phyloP scores from a whole-genome alignment of 2,329 filamentous ascomycete species.

The Tolypocladium sp. region DNA sequence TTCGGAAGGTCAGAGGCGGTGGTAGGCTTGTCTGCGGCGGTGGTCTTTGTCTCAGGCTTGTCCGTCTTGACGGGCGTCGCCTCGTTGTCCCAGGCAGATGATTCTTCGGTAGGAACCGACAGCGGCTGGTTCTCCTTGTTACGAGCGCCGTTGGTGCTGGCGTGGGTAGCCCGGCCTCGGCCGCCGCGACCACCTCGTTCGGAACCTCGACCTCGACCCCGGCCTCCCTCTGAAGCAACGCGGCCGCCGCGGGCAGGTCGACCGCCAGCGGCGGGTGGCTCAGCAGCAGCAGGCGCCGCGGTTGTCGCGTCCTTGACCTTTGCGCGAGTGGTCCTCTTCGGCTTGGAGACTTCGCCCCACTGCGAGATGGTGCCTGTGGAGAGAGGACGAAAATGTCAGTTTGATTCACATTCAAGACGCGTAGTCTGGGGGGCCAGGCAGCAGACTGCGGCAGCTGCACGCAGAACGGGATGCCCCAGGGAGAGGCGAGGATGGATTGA shows the following conservation, averaged over 20 bases:
- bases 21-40: slow-evolving; percentile 20
- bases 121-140: slow-evolving; percentile 44
- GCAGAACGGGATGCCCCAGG: not conserved
- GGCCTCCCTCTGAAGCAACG: slow-evolving; percentile 50
- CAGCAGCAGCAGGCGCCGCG: slow-evolving; percentile 38
- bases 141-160: slow-evolving; percentile 52
- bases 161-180: slow-evolving; percentile 52
- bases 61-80: slow-evolving; percentile 20
- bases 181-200: slow-evolving; percentile 54
- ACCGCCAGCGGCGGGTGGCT: slow-evolving; percentile 31
- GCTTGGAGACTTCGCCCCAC: slow-evolving; percentile 77
- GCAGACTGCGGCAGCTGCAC: not conserved
- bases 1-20: slow-evolving; percentile 25
- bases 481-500: not conserved
- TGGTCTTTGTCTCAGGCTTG: slow-evolving; percentile 22
- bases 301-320: slow-evolving; percentile 59
- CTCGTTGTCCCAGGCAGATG: slow-evolving; percentile 38
- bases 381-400: slow-evolving; percentile 8
- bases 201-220: slow-evolving; percentile 52
- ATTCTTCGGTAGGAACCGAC: slow-evolving; percentile 64
- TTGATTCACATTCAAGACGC: not conserved
- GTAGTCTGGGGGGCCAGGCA: not conserved
- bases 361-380: slow-evolving; percentile 64
- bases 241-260: slow-evolving; percentile 52
- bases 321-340: slow-evolving; percentile 65